These are phyloP conservation scores for Acer saccharum DNA, from an alignment of 345 rosid species.

Conservation along the genomic window DNA sequence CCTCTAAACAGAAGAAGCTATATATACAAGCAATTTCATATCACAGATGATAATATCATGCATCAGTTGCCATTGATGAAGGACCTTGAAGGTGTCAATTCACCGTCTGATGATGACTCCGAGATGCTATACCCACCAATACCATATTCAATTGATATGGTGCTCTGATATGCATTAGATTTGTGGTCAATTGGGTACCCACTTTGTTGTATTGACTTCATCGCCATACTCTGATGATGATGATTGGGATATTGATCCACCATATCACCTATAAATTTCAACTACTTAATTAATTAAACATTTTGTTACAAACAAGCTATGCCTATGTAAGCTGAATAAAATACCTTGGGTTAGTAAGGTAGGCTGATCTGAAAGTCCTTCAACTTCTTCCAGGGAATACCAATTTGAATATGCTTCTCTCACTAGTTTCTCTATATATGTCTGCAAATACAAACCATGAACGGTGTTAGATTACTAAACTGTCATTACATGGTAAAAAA, in stretches of 20 bases:
- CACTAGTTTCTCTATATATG: constrained; percentile 45
- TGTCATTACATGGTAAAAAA: no score
- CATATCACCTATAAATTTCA: constrained; percentile 35
- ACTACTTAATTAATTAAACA: background rate
- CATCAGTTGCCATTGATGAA: constrained; percentile 27
- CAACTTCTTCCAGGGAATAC: constrained; percentile 49
- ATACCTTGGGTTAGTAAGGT: constrained; percentile 64
- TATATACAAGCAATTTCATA: background rate
- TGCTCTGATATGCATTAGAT: constrained; percentile 9
- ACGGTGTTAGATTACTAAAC: no score
- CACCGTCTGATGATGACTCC: constrained; percentile 47
- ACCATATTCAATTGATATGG: constrained; percentile 17
- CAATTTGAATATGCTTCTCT: constrained; percentile 61
- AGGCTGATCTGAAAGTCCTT: constrained; percentile 41
- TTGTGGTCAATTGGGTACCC: constrained; percentile 21
- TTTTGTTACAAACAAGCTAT: background rate
- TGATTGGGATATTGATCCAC: constrained; percentile 39
- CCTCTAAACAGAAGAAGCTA: background rate
- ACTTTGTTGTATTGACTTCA: constrained; percentile 33
- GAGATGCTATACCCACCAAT: constrained; percentile 31
- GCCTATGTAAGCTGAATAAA: background rate
- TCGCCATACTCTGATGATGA: constrained; percentile 25
- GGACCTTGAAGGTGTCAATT: constrained; percentile 38
- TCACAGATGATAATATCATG: background rate
- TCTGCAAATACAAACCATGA: constrained; percentile 33